Percentiles rank a stretch among this genome's conserved stretches.
Conservation (phyloP, 1,139 yeast species). For the Blastobotrys proliferans region DNA sequence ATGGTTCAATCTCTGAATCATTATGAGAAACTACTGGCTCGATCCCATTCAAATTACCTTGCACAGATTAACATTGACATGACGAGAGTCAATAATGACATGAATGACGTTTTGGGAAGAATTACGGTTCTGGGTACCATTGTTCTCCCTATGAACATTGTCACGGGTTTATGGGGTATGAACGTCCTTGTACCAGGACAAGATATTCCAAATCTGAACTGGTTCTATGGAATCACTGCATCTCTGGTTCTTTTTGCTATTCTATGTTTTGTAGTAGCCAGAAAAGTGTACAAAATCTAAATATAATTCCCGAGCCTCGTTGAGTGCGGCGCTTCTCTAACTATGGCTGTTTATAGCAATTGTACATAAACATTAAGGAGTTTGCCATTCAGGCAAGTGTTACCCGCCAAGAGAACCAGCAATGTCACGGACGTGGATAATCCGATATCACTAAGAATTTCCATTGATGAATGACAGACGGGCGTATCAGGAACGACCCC, state of each 20-base stretch:
- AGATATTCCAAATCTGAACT: constrained; percentile 54
- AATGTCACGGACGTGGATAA: too few relatives aligned
- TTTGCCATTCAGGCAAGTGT: too few relatives aligned
- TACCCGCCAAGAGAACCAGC: too few relatives aligned
- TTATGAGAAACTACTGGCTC: constrained; percentile 86
- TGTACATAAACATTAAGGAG: too few relatives aligned
- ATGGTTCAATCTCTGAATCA: constrained; percentile 89
- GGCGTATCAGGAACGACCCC: too few relatives aligned
- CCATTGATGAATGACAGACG: too few relatives aligned
- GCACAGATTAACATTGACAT: constrained; percentile 94
- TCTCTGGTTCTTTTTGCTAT: constrained; percentile 34
- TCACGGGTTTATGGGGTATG: constrained; percentile 96
- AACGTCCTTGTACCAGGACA: constrained; percentile 85
- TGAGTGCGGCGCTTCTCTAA: too few relatives aligned
- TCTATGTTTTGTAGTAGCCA: constrained; percentile 32
- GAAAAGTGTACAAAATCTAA: constrained; percentile 15
- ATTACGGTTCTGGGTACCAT: constrained; percentile 90
- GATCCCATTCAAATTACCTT: constrained; percentile 87
- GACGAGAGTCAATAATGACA: constrained; percentile 76
- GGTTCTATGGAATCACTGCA: constrained; percentile 59
- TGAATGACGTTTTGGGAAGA: constrained; percentile 81
- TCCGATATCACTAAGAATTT: too few relatives aligned
- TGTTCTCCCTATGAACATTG: constrained; percentile 80
- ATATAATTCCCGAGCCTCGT: too few relatives aligned
- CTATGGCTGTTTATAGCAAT: too few relatives aligned